Evolutionary conservation across 805 yeast genomes (phyloP), one percentile per base, ranked within the genome.

Genomic region (Lipomyces chichibuensis): DNA sequence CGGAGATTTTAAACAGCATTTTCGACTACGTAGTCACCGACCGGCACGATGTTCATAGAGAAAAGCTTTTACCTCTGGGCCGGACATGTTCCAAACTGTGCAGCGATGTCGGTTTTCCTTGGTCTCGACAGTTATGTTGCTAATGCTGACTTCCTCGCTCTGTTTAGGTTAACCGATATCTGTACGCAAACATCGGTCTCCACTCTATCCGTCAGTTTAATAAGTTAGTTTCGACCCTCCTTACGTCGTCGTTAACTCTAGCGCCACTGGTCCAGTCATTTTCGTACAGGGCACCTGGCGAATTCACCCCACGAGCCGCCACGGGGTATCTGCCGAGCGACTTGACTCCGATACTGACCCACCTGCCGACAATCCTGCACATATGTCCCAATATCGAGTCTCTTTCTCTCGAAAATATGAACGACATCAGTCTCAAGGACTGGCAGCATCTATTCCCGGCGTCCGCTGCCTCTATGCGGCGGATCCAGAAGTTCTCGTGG

Each of bases 281-380:
- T 35, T 39, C 66, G 11, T 69, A 67, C 66, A 20, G 49, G 23
- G 65, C 71, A 27, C 71, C 71, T 7, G 71, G 71, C 2, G 70
- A 69, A 56, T 69, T 69, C 65, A 69, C 71, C 6, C 70, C 71
- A 3, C 63, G 65, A n/a, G 65, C 71, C 2, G 63, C 71, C n/a
- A 63, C 71, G n/a, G 71, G 71, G 27, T 69, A 69, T 52, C 70
- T 69, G 8, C 71, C 71, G 25, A 57, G 63, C 29, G 70, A 66
- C 55, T 58, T 64, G 56, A 65, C 65, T 4, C 71, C 71, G 17
- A 39, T 69, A 46, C 62, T 64, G 25, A 58, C 71, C 23, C 71
- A 69, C 54, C 58, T 69, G 23, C 71, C 71, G n/a, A 69, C 71
- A 29, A 69, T 69, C 52, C 52, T 69, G 7, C 71, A 69, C 43